Base-by-base conservation (phyloP, 768 basidiomycete genomes). In the Rossbeevera mucosa region DNA sequence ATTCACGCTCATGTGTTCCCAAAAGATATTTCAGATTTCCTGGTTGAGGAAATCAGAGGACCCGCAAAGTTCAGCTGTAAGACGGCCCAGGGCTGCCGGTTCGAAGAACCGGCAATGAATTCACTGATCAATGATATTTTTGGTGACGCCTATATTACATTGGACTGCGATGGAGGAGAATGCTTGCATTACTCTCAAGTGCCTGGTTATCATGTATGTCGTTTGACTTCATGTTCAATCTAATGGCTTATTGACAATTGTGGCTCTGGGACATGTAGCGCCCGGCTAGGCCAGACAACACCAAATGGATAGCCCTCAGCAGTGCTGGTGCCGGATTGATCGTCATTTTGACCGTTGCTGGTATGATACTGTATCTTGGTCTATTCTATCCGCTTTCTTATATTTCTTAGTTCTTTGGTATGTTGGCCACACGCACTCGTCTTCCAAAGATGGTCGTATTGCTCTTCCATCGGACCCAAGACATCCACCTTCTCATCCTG, bases 101-200 rank as follows among this genome's bases (percentile, higher is more conserved):
- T 99, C 61, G 88, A 94, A 66, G 96, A 99, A 62, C 91, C 92
- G 0, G 93, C 89, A 0, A 98, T 99, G 96, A 96, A 99, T 63
- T 77, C 85, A 28, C 80, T 99, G 48, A 98, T 99, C 70, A 82
- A 87, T 63, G 85, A 87, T 55, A 85, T 99, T 59, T 98, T 99
- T 58, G 96, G 91, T 2, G 96, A 99, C 66, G 76, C 74, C 1
- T 89, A 84, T 64, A 99, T 99, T 64, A 88, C 91, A 2, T 76
- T 98, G 47, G 68, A 83, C 30, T 98, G 96, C 59, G 73, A 87
- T 1, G 85, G 90, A 5, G 95, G 96, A 20, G 96, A 98, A 72
- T 98, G 96, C 64, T 64, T 99, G 64, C 91, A 95, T 62, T 91
- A 84, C 60, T 91, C 89, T 0, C 89, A 93, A 68, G 94, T 97